Percentiles rank a stretch among this genome's conserved stretches.
These are phyloP conservation scores for Sclerotinia nivalis DNA, from an alignment of 2,329 filamentous ascomycete genomes.

Conservation along the genomic window DNA sequence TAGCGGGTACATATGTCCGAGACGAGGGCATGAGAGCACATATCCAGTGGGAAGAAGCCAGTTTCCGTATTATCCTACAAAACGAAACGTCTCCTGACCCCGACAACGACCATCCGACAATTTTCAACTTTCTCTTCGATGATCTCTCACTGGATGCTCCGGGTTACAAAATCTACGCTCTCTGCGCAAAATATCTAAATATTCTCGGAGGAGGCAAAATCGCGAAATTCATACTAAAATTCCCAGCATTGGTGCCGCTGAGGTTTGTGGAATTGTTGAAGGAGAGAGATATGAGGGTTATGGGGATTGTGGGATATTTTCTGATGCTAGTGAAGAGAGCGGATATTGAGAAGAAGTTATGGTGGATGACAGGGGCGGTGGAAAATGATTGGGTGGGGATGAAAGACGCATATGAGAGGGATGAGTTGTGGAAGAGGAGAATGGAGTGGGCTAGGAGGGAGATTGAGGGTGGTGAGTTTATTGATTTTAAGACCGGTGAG, in stretches of 20 bases:
- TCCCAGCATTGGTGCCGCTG: not conserved
- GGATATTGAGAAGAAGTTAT: not conserved
- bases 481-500: not conserved
- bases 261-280: constrained; percentile 4
- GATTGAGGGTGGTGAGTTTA: not conserved
- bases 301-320: constrained; percentile 18
- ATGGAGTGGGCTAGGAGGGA: constrained; percentile 18
- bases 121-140: constrained; percentile 10
- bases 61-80: not conserved
- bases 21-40: constrained; percentile 1
- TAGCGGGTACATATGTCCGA: not conserved
- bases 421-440: not conserved
- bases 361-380: constrained; percentile 11
- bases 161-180: not conserved
- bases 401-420: not conserved
- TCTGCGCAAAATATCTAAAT: not conserved
- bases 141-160: not conserved
- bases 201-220: not conserved
- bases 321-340: constrained; percentile 14
- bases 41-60: constrained; percentile 3
- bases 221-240: not conserved
- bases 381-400: constrained; percentile 11
- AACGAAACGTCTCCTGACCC: not conserved
- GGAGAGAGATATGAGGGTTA: not conserved
- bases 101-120: not conserved